Conservation (phyloP, 1,139 yeast species). For the Taphrina flavorubra region DNA sequence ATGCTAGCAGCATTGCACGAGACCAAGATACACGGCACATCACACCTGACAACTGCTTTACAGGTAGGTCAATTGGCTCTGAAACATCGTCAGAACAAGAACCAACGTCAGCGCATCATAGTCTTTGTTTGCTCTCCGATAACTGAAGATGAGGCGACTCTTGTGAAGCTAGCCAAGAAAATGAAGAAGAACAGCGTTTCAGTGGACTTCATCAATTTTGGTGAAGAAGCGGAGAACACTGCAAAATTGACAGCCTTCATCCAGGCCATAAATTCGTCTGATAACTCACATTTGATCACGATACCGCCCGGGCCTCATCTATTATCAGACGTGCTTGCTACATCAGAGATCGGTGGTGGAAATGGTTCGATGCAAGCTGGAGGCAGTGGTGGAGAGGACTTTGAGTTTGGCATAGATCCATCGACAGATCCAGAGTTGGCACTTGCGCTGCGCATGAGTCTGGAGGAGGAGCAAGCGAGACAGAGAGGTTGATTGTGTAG, state of each 20-base stretch:
- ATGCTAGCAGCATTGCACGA: conserved; percentile 87
- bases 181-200: conserved; percentile 93
- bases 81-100: conserved; percentile 93
- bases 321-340: conserved; percentile 72
- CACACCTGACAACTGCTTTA: conserved; percentile 79
- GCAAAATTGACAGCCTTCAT: conserved; percentile 80
- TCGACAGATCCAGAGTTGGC: conserved; percentile 97
- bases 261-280: conserved; percentile 74
- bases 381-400: conserved; percentile 57
- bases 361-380: conserved; percentile 56
- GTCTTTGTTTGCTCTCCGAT: conserved; percentile 91
- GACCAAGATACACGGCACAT: conserved; percentile 71
- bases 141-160: conserved; percentile 68
- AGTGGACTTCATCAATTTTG: conserved; percentile 87
- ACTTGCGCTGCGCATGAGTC: conserved; percentile 81
- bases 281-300: conserved; percentile 80
- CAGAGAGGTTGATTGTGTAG: conserved; percentile 52
- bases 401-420: conserved; percentile 78
- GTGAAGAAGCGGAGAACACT: conserved; percentile 81
- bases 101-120: conserved; percentile 87
- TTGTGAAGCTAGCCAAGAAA: conserved; percentile 85
- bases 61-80: conserved; percentile 97
- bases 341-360: conserved; percentile 71
- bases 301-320: conserved; percentile 87
- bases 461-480: conserved; percentile 81